A percentile compares a stretch with the other conserved stretches of the same genome.
Evolutionary conservation across 1,139 yeast genomes (phyloP).

Genomic region (Zygoascus hellenicus): DNA sequence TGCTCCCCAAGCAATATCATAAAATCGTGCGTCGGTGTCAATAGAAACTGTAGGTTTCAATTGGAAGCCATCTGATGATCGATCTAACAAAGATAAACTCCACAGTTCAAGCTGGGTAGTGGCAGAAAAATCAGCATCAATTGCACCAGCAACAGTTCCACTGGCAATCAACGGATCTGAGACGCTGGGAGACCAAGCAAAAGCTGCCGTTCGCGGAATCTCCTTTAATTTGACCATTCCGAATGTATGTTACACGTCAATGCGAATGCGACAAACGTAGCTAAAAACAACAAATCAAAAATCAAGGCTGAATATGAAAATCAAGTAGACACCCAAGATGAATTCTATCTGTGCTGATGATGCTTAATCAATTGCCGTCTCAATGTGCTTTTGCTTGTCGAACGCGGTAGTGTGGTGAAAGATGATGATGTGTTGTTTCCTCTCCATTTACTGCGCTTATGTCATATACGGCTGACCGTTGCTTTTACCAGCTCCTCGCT

Average conservation of each 20-base stretch:
- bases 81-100: slow-evolving; percentile 53
- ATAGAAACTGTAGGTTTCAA: slow-evolving; percentile 51
- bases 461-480: too few species aligned
- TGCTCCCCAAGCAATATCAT: slow-evolving; percentile 82
- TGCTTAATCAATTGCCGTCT: too few species aligned
- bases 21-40: slow-evolving; percentile 49
- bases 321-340: too few species aligned
- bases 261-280: too few species aligned
- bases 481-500: too few species aligned
- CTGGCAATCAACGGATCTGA: slow-evolving; percentile 72
- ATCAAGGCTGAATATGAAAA: too few species aligned
- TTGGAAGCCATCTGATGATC: slow-evolving; percentile 33
- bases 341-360: too few species aligned
- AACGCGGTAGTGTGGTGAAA: too few species aligned
- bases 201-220: slow-evolving; percentile 79
- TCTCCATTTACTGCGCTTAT: too few species aligned
- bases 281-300: too few species aligned
- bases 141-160: slow-evolving; percentile 93
- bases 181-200: slow-evolving; percentile 84
- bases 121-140: slow-evolving; percentile 80
- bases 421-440: too few species aligned
- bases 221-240: slow-evolving; percentile 79
- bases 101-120: slow-evolving; percentile 72
- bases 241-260: neutral
- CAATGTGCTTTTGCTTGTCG: too few species aligned